These are phyloP conservation scores for Galerina sulciceps DNA, from an alignment of 768 basidiomycete genomes.

Conservation along the genomic window DNA sequence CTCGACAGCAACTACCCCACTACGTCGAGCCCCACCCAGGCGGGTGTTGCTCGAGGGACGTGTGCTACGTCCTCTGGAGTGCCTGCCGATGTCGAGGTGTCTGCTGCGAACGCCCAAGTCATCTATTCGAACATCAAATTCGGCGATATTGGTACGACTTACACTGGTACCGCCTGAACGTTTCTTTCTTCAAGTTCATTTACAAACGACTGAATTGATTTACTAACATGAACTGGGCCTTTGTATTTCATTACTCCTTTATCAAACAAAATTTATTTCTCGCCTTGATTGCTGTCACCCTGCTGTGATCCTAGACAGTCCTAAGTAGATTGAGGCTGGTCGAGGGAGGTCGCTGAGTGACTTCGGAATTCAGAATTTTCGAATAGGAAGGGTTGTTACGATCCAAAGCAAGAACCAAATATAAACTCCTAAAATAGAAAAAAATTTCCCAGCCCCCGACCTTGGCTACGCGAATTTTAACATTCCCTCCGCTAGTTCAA, in stretches of 20 bases:
- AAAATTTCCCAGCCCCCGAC: too few relatives aligned
- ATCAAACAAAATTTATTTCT: too few relatives aligned
- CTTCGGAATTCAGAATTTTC: too few relatives aligned
- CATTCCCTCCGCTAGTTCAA: too few relatives aligned
- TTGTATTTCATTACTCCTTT: constrained; percentile 14
- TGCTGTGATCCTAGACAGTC: too few relatives aligned
- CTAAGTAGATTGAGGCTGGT: too few relatives aligned
- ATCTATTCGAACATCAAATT: constrained; percentile 2
- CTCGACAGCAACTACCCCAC: constrained; percentile 3
- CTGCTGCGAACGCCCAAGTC: not conserved
- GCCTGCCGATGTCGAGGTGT: not conserved
- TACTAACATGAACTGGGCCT: constrained; percentile 16
- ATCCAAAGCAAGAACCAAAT: too few relatives aligned
- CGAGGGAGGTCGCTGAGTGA: constrained; percentile 28
- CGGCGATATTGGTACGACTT: constrained; percentile 36
- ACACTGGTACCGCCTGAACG: constrained; percentile 14
- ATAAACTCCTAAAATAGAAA: too few relatives aligned
- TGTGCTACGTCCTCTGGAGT: not conserved
- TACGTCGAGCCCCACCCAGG: not conserved
- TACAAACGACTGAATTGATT: not conserved
- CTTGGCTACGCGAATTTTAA: too few relatives aligned
- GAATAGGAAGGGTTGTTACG: too few relatives aligned
- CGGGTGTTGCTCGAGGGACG: constrained; percentile 3
- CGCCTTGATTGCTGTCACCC: too few relatives aligned
- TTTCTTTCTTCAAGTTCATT: not conserved